Conservation (phyloP, 148 eudicot genomes). For the Linanthus parryae region DNA sequence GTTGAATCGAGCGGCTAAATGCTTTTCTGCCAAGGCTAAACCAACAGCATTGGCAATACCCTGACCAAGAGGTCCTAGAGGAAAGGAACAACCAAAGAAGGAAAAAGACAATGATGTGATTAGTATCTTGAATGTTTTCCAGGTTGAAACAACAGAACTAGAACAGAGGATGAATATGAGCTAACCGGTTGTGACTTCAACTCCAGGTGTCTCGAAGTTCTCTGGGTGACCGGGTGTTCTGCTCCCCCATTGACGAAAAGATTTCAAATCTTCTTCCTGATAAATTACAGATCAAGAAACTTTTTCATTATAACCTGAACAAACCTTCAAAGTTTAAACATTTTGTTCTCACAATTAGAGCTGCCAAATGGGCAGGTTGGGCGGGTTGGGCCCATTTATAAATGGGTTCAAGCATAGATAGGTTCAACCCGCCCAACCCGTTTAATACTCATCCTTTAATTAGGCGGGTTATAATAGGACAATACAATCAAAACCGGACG, state of each 20-base stretch:
- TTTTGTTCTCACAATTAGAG: too few relatives aligned
- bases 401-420: too few relatives aligned
- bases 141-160: not conserved
- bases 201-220: conserved; percentile 86
- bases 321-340: not conserved
- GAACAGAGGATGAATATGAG: conserved; percentile 3
- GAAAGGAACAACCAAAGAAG: conserved; percentile 5
- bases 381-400: too few relatives aligned
- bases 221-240: conserved; percentile 85
- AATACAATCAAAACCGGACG: too few relatives aligned
- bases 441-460: too few relatives aligned
- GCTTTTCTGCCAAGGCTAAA: conserved; percentile 84
- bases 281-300: not conserved
- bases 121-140: not conserved
- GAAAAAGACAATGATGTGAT: not conserved
- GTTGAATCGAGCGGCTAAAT: conserved; percentile 89
- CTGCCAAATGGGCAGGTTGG: too few relatives aligned
- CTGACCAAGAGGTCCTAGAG: conserved; percentile 85
- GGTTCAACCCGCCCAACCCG: not conserved
- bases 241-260: conserved; percentile 86
- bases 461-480: too few relatives aligned
- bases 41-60: conserved; percentile 93
- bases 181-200: conserved; percentile 88
- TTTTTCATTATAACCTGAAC: not conserved
- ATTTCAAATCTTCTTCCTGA: conserved; percentile 73